Percentiles rank a stretch among this genome's conserved stretches.
phyloP scores from a whole-genome alignment of 306 rosid genomes.

The Prunus mongolica region DNA sequence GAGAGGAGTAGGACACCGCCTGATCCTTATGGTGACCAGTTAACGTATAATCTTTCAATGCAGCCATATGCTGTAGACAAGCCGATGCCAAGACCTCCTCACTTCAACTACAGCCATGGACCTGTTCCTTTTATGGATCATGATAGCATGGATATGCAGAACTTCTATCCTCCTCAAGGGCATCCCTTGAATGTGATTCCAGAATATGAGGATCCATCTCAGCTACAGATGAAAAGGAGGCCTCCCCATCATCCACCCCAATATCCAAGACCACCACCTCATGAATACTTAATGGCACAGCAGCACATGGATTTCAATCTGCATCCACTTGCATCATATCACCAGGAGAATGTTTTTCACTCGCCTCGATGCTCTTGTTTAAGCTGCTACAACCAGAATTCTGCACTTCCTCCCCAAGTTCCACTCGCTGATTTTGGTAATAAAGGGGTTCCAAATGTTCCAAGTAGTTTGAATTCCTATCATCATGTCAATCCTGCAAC shows the following conservation, averaged over 20 bases:
- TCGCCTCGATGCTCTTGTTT: slow-evolving; percentile 32
- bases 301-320: slow-evolving; percentile 8
- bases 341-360: slow-evolving; percentile 23
- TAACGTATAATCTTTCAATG: slow-evolving; percentile 19
- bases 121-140: slow-evolving; percentile 16
- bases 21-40: slow-evolving; percentile 22
- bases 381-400: slow-evolving; percentile 28
- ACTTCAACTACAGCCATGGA: slow-evolving; percentile 12
- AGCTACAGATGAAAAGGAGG: slow-evolving; percentile 23
- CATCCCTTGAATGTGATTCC: slow-evolving; percentile 25
- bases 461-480: slow-evolving; percentile 21
- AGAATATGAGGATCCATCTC: slow-evolving; percentile 26
- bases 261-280: slow-evolving; percentile 14
- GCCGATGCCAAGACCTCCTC: slow-evolving; percentile 20
- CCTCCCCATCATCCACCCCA: slow-evolving; percentile 22
- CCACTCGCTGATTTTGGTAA: slow-evolving; percentile 9
- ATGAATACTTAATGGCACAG: slow-evolving; percentile 22
- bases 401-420: slow-evolving; percentile 16
- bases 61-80: slow-evolving; percentile 25
- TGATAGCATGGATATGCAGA: slow-evolving; percentile 24
- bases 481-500: slow-evolving; percentile 5
- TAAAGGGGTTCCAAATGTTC: slow-evolving; percentile 23
- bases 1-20: slow-evolving; percentile 29
- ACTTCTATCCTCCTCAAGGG: slow-evolving; percentile 26
- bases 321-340: slow-evolving; percentile 20